These are phyloP conservation scores for Pseudogymnoascus sp. DNA, from an alignment of 2,329 filamentous ascomycete genomes.

Conservation along the genomic window DNA sequence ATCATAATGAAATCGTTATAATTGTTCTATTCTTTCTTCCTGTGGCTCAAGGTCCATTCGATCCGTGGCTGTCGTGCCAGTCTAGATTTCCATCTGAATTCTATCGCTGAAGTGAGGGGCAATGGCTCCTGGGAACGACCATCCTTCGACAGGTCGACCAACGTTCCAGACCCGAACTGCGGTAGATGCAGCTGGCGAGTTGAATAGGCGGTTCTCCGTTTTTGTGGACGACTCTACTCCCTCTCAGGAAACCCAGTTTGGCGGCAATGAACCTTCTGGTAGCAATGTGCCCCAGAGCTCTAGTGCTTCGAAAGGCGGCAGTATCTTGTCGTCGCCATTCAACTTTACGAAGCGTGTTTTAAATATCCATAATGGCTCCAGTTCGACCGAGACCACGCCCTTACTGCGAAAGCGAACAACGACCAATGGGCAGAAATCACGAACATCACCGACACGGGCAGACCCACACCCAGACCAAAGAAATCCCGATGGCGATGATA, in stretches of 20 bases:
- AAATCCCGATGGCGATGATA: background rate
- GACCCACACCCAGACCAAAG: background rate
- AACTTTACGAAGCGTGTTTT: conserved; percentile 19
- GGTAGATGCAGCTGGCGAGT: conserved; percentile 34
- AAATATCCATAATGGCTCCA: conserved; percentile 14
- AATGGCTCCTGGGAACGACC: conserved; percentile 1
- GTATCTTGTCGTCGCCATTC: conserved; percentile 16
- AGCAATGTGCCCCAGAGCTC: background rate
- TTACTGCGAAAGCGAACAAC: conserved; percentile 10
- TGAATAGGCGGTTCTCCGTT: conserved; percentile 31
- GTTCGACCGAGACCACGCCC: conserved; percentile 1
- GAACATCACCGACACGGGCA: background rate
- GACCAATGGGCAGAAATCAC: conserved; percentile 1
- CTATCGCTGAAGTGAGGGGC: conserved; percentile 2
- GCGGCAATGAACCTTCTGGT: background rate
- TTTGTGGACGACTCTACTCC: conserved; percentile 8
- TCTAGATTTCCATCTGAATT: background rate
- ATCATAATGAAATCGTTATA: background rate
- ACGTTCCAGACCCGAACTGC: conserved; percentile 36
- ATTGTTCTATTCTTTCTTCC: background rate
- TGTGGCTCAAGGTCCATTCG: background rate
- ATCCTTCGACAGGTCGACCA: background rate
- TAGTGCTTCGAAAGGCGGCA: background rate
- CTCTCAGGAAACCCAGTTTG: background rate
- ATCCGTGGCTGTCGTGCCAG: background rate